Base-by-base conservation (phyloP, 2,329 filamentous ascomycete species). In the Botryosphaeria dothidea region DNA sequence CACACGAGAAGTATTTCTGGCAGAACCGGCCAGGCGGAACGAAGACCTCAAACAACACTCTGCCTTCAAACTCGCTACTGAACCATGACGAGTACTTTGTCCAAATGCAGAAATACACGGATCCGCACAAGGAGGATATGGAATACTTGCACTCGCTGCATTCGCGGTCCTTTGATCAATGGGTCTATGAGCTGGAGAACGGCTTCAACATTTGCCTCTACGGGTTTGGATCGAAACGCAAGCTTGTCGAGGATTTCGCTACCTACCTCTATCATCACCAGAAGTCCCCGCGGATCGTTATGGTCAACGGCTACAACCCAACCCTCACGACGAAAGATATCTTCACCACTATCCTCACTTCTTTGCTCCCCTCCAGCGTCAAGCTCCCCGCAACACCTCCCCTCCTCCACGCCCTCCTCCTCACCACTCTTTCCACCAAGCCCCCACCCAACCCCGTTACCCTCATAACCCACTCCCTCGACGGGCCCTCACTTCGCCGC, bases 11-110 rank as follows among this genome's bases (percentile, higher is more conserved):
- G 69, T 99, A 96, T 80, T 98, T 99, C 77, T 92, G 90, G 73
- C 92, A 98, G 73, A 97, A 96, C 74, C 89, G 92, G 54, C 88
- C 92, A 0, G 93, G 92, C 2, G 85, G 88, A 3, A 83, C 87
- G 49, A 93, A 93, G 77, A 97, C 94, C 0, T 97, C 93, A 1
- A 90, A 92, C 74, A 95, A 95, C 69, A 96, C 88, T 0, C 83
- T 98, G 4, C 85, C 90, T 0, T 88, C 90, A 4, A 81, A 96
- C 36, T 83, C 87, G 3, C 82, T 97, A 11, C 87, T 98, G 65
- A 93, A 91, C 1, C 93, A 97, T 72, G 93, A 98, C 65, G 92
- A 97, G 74, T 99, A 95, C 78, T 96, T 96, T 71, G 83, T 86
- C 49, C 79, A 90, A 31, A 81, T 92, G 31, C 84, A 86, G 29